Percentiles rank a stretch among this genome's conserved stretches.
Conservation (phyloP, 2,329 filamentous ascomycete species). For the Aspergillus neoniger region DNA sequence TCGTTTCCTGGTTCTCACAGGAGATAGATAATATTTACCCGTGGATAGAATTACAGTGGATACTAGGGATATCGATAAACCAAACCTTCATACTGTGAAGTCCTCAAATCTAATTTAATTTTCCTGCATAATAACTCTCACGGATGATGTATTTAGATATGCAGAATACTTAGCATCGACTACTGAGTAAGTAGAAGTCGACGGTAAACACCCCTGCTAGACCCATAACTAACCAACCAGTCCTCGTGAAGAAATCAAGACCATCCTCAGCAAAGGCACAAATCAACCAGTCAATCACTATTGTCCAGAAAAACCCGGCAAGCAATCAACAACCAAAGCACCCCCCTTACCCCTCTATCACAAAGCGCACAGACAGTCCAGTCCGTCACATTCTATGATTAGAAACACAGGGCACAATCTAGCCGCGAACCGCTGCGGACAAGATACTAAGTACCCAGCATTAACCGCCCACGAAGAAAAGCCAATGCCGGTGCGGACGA, state of each 20-base stretch:
- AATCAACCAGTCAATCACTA: not conserved
- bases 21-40: not conserved
- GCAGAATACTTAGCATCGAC: not conserved
- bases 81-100: too few relatives aligned
- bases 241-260: too few relatives aligned
- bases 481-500: not conserved
- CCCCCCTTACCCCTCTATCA: not conserved
- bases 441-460: not conserved
- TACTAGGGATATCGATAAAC: not conserved
- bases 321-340: not conserved
- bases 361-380: conserved; percentile 9
- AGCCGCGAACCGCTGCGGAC: conserved; percentile 10
- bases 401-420: conserved; percentile 9
- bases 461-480: conserved; percentile 7
- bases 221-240: too few relatives aligned
- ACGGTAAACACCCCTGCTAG: not conserved
- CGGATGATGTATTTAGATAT: not conserved
- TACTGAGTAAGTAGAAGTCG: not conserved
- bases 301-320: not conserved
- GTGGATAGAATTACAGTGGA: not conserved
- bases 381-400: conserved; percentile 16
- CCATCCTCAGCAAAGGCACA: too few relatives aligned
- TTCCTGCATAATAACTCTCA: not conserved
- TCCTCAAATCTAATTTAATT: not conserved
- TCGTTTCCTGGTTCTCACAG: not conserved